Evolutionary conservation across 495 filamentous ascomycete species (phyloP), one percentile per base, ranked within the genome.

Genomic region (Aspergillus hancockii): DNA sequence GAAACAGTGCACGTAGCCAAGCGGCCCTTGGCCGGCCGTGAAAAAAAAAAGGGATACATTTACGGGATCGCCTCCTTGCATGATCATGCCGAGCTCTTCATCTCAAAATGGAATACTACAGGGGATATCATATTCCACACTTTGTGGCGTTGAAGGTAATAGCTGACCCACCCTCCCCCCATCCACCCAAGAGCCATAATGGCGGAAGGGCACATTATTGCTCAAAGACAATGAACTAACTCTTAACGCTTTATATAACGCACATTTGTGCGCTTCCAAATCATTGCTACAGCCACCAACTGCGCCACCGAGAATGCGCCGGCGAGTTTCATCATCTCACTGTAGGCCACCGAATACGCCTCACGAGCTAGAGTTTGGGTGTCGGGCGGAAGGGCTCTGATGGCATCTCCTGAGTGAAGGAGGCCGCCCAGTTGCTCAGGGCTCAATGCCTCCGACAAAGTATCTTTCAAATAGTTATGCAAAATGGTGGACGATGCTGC

Each of bases 311-410:
- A 55, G 62, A 73, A 69, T 6, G 53, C 70, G 14, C 58, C 70
- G 8, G 65, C 63, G 3, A 58, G 47, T n/a, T 69, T 64, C 63
- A 70, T 71, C 55, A 73, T 65, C 49, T 52, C 16, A 43, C 65
- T 67, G 53, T 71, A 73, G 1, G 63, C 72, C 8, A 30, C 52
- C 1, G 61, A 65, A 60, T 57, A 75, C 5, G 63, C 54, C n/a
- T 57, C 49, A 21, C 63, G 61, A 9, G 68, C 55, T 8, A 45
- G n/a, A 0, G 21, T n/a, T 38, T 67, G 66, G 2, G 47, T 22
- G 1, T 56, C 55, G 0, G 58, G 40, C 3, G 63, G 43, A 1
- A 71, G 19, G 4, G 38, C 55, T n/a, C 36, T 21, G 51, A 71
- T 62, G 0, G 58, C 47, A 18, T 60, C 23, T 8, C 60, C 49